Conservation (phyloP, 1,284 basidiomycete species). For the Tylopilus sp. region DNA sequence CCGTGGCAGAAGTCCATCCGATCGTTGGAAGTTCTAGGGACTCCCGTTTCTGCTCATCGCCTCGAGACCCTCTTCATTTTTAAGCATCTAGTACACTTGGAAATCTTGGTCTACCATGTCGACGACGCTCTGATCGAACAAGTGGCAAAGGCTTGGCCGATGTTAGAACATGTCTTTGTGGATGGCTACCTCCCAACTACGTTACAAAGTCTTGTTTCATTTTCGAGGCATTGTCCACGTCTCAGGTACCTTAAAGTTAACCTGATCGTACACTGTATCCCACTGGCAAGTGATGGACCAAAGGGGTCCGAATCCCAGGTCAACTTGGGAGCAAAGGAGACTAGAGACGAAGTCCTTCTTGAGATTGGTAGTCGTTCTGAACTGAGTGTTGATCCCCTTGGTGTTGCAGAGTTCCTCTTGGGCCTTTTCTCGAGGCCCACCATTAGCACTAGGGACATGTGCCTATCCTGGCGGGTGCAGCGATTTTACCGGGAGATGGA, state of each 20-base stretch:
- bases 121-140: background rate
- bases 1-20: background rate
- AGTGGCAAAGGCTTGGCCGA: background rate
- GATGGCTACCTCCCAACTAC: background rate
- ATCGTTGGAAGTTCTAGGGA: background rate
- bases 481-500: too few relatives aligned
- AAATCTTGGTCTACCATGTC: background rate
- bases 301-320: too few relatives aligned
- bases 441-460: too few relatives aligned
- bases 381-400: background rate
- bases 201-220: background rate
- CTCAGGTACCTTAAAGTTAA: background rate
- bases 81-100: background rate
- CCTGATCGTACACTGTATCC: background rate
- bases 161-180: background rate
- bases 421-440: background rate
- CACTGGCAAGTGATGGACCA: background rate
- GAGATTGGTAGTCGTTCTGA: too few relatives aligned
- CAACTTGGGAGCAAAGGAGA: too few relatives aligned
- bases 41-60: background rate
- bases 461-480: too few relatives aligned
- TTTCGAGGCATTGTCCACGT: background rate
- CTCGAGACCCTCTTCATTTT: background rate
- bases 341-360: too few relatives aligned
- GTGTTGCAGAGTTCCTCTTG: background rate